Conservation (phyloP, 371 early-diverging fungal species). For the Syncephalastrum racemosum region DNA sequence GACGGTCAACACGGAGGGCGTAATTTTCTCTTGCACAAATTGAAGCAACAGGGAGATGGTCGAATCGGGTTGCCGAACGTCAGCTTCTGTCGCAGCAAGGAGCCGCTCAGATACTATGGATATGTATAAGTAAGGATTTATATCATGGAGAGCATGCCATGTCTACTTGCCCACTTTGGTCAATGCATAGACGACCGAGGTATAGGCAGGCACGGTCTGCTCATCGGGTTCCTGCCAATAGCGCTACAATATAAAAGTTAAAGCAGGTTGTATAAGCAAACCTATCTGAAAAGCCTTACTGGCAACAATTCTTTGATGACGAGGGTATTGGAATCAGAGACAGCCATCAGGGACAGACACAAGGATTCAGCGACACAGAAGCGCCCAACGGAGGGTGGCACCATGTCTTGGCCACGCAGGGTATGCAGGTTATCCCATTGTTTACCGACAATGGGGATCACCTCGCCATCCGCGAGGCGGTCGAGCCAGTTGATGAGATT, state of each 20-base stretch:
- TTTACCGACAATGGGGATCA: conserved; percentile 26
- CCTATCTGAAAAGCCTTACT: conserved; percentile 6
- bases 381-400: conserved; percentile 17
- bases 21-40: conserved; percentile 28
- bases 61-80: conserved; percentile 20
- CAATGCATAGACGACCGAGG: conserved; percentile 26
- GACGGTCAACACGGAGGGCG: conserved; percentile 15
- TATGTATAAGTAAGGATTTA: not conserved
- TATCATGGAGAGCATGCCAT: not conserved
- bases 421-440: conserved; percentile 25
- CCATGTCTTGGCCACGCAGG: not conserved
- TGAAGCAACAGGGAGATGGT: conserved; percentile 15
- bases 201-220: conserved; percentile 20
- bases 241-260: conserved; percentile 12
- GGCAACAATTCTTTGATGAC: conserved; percentile 29
- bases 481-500: conserved; percentile 31
- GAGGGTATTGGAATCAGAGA: conserved; percentile 10
- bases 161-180: conserved; percentile 26
- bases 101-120: conserved; percentile 28
- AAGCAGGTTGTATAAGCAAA: not conserved
- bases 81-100: conserved; percentile 18
- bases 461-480: conserved; percentile 23
- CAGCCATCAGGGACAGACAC: conserved; percentile 26
- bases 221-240: conserved; percentile 36
- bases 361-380: conserved; percentile 36